Evolutionary conservation across 2,329 filamentous ascomycete genomes (phyloP), one percentile per base, ranked within the genome.

Genomic region (Exophiala spinifera): DNA sequence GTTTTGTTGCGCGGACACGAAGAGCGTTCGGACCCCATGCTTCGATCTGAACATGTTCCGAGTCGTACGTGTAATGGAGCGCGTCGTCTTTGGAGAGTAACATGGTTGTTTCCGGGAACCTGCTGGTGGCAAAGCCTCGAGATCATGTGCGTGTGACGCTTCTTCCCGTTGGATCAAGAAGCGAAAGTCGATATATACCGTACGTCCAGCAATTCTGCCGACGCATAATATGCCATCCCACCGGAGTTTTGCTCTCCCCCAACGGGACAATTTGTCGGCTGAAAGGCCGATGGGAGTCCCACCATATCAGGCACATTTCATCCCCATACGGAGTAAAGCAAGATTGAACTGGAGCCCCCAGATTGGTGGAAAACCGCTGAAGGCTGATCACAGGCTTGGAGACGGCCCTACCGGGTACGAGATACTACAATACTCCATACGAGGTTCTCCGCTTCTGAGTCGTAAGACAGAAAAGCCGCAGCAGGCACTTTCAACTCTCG

Each of bases 11-110:
- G 34, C 70, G 66, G 20, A 73, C 59, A 10, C 70, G 69, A 14
- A 73, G 62, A 11, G 71, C 69, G 60, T 72, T 69, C 3, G 69
- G 62, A 21, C 70, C 69, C 71, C 70, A 73, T 43, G 70, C 66
- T 51, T 73, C 64, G 34, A 73, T 66, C 66, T 67, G 71, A 34
- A 73, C 65, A 21, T 65, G 57, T 40, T 73, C 69, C 49, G 69
- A 70, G 40, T 73, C 71, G 51, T 70, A 72, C 28, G 67, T 65
- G 46, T 67, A 73, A 45, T 70, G 44, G 11, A 72, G 65, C 34
- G 65, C 66, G 48, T 69, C 58, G 10, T 65, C 63, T 46, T 72
- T 66, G 66, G 65, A 57, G 44, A 56, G 54, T 45, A 61, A 51
- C 59, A 61, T 61, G 50, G 23, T 48, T 45, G 19, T 13, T 15